Conservation (phyloP, 768 basidiomycete genomes). For the Scleroderma citrinum region DNA sequence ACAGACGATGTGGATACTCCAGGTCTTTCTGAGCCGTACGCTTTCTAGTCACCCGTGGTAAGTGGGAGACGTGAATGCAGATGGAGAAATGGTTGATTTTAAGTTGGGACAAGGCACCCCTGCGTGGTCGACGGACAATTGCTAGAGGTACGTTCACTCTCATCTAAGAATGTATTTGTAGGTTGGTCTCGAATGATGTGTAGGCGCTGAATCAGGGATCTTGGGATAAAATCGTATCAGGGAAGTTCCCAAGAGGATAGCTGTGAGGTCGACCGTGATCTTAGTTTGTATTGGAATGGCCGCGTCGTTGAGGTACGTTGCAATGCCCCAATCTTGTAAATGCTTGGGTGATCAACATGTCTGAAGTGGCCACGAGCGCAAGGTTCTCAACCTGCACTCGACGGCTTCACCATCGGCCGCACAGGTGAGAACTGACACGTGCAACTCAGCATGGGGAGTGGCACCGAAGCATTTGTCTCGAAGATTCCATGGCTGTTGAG, state of each 20-base stretch:
- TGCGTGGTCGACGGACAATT: constrained; percentile 89
- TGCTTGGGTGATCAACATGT: too few species aligned
- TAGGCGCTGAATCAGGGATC: constrained; percentile 58
- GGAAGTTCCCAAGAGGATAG: constrained; percentile 92
- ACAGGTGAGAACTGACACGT: too few species aligned
- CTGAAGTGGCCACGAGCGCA: too few species aligned
- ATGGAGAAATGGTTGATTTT: constrained; percentile 42
- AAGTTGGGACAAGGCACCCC: constrained; percentile 88
- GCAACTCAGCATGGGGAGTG: too few species aligned
- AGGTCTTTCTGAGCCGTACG: constrained; percentile 85
- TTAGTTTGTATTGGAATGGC: too few species aligned
- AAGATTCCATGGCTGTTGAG: too few species aligned
- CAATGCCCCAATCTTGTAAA: too few species aligned
- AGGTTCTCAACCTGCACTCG: too few species aligned
- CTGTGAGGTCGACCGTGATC: too few species aligned
- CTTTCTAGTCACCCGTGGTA: constrained; percentile 87
- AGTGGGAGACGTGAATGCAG: constrained; percentile 33
- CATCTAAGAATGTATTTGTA: not conserved
- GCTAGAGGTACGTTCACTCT: constrained; percentile 53
- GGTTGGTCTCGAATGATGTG: not conserved
- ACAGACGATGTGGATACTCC: constrained; percentile 75
- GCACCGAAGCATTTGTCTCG: too few species aligned
- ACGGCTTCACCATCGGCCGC: too few species aligned
- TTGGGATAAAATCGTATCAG: constrained; percentile 54
- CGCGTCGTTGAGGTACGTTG: too few species aligned